phyloP scores from a whole-genome alignment of 2,329 filamentous ascomycete species.

The Fusarium sambucinum region DNA sequence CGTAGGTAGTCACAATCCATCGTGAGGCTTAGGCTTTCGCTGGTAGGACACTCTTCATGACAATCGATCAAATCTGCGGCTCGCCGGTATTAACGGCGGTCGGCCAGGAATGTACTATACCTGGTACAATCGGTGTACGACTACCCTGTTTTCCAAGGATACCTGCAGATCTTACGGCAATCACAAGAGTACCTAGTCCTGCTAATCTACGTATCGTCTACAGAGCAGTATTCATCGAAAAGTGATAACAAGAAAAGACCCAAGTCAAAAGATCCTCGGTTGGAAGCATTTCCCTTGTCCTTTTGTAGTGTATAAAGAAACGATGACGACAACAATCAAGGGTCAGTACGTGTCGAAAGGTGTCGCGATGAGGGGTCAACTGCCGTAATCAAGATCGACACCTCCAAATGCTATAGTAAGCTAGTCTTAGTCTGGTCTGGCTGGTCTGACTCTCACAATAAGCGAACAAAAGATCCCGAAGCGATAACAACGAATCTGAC shows the following conservation, averaged over 20 bases:
- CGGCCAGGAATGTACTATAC: not conserved
- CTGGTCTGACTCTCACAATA: not conserved
- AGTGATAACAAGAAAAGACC: not conserved
- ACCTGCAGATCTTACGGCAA: not conserved
- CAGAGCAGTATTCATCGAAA: not conserved
- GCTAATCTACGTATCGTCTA: too few species aligned
- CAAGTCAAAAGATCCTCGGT: not conserved
- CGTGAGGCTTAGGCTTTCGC: not conserved
- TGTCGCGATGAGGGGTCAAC: not conserved
- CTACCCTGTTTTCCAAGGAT: not conserved
- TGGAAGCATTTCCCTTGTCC: not conserved
- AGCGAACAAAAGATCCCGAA: conserved; percentile 1
- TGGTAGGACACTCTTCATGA: not conserved
- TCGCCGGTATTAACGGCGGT: not conserved
- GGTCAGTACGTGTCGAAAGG: not conserved
- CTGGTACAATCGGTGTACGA: not conserved
- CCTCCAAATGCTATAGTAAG: not conserved
- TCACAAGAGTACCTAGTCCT: not conserved
- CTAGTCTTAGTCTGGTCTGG: not conserved
- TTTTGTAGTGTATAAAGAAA: conserved; percentile 1
- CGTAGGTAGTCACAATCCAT: not conserved
- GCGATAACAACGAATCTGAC: not conserved
- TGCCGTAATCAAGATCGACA: conserved; percentile 6
- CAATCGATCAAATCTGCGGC: not conserved
- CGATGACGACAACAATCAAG: conserved; percentile 2